Conservation (phyloP, 257 asterid genomes). For the Solanum corneliomulleri region DNA sequence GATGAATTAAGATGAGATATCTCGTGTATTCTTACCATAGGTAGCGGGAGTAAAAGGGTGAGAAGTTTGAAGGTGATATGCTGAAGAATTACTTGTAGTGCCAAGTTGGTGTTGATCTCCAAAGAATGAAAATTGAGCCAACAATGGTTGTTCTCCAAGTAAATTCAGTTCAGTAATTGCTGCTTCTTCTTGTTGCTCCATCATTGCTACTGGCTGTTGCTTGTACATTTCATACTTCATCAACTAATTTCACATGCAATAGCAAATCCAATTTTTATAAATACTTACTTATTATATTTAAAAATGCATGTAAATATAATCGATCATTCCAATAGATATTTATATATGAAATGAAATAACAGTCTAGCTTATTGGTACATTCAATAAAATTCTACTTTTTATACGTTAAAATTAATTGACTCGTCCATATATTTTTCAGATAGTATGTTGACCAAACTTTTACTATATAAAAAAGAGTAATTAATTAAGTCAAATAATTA, state of each 20-base stretch:
- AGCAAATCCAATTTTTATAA: background rate
- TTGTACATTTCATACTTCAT: constrained; percentile 43
- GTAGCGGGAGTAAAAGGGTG: constrained; percentile 28
- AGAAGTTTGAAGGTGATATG: constrained; percentile 42
- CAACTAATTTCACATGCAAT: constrained; percentile 11
- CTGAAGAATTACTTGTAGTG: background rate
- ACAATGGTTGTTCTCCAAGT: constrained; percentile 35
- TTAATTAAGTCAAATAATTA: background rate
- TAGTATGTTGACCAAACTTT: background rate
- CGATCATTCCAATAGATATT: background rate
- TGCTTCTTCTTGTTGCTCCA: constrained; percentile 7
- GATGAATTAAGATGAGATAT: background rate
- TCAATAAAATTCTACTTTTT: background rate
- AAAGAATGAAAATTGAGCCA: constrained; percentile 48
- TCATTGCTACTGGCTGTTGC: constrained; percentile 8
- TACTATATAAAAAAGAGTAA: background rate
- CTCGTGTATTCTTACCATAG: background rate
- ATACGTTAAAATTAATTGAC: background rate
- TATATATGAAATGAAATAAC: background rate
- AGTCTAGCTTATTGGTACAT: background rate
- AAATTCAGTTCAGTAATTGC: constrained; percentile 46
- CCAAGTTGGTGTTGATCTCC: constrained; percentile 35
- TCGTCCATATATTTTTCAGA: background rate
- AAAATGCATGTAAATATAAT: background rate
- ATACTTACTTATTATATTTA: too few species aligned